Evolutionary conservation across 1,139 yeast species (phyloP), one percentile per base, ranked within the genome.

Genomic region (Candida sp.): DNA sequence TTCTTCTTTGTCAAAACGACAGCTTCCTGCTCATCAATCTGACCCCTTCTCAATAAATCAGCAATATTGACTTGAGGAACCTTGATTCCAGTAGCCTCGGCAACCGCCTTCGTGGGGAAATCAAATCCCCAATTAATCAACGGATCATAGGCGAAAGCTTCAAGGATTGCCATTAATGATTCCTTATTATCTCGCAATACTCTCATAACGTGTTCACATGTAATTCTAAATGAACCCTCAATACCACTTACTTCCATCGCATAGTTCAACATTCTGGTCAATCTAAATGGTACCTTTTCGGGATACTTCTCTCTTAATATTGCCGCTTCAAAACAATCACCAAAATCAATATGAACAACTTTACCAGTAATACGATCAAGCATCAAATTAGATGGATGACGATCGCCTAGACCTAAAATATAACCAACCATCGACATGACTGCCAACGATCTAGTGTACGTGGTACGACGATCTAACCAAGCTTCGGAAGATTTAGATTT

Each of bases 161-260:
- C 99, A 55, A 95, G 77, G 46, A 95, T 91, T 0, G 99, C 99
- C 96, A 95, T 88, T 57, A 95, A 76, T 0, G 99, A 93, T 61
- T 95, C 99, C 53, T 89, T 89, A 63, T 93, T 95, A 51, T 85
- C 96, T 49, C 99, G 75, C 47, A 95, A 71, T 3, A 95, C 95
- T 49, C 95, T 77, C 98, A 95, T 93, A 5, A 95, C 99, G 66
- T 91, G 93, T 58, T 93, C 99, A 65, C 97, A 89, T 0, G 99
- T 91, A 42, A 93, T 91, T 57, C 98, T 77, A 76, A 88, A 95
- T 29, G 96, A 87, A 1, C 99, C 99, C 65, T 95, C 99, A 48
- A 95, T 90, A 15, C 99, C 99, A 66, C 97, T 88, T 5, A 95
- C 98, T 63, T 95, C 99, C 98, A 95, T 93, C 0, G 99, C 99